These are phyloP conservation scores for Aspergillus uvarum DNA, from an alignment of 2,329 filamentous ascomycete species.

Conservation along the genomic window DNA sequence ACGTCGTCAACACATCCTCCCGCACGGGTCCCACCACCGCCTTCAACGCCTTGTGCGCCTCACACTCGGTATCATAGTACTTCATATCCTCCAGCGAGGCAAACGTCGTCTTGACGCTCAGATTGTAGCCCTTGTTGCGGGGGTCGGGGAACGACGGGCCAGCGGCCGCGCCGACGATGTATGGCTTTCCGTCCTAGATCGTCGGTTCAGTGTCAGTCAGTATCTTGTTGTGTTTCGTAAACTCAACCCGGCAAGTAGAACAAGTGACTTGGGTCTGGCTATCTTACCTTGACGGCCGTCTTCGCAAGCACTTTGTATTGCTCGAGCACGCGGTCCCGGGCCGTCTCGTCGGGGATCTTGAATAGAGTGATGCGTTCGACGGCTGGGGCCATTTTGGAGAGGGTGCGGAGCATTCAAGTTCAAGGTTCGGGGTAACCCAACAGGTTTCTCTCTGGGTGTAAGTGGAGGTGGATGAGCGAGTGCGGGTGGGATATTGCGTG, in stretches of 20 bases:
- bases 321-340: conserved; percentile 46
- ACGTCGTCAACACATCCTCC: conserved; percentile 40
- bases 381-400: conserved; percentile 31
- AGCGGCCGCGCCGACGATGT: conserved; percentile 62
- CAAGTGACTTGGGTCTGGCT: no score
- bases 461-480: no score
- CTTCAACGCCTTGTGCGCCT: conserved; percentile 54
- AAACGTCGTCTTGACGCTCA: conserved; percentile 64
- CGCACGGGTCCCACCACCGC: conserved; percentile 31
- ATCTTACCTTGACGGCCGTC: conserved; percentile 46
- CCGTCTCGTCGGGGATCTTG: conserved; percentile 51
- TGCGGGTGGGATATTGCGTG: no score
- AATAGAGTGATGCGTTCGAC: conserved; percentile 56
- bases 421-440: no score
- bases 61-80: conserved; percentile 65
- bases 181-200: conserved; percentile 66
- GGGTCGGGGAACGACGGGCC: conserved; percentile 57
- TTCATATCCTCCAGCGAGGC: conserved; percentile 65
- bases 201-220: no score
- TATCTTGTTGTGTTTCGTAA: background rate
- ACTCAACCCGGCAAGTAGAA: no score
- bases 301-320: conserved; percentile 46
- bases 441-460: no score
- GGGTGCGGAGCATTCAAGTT: background rate
- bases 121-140: conserved; percentile 64